Percentiles rank a stretch among this genome's conserved stretches.
phyloP scores from a whole-genome alignment of 352 stramenopile species.

The Globisporangium polare region DNA sequence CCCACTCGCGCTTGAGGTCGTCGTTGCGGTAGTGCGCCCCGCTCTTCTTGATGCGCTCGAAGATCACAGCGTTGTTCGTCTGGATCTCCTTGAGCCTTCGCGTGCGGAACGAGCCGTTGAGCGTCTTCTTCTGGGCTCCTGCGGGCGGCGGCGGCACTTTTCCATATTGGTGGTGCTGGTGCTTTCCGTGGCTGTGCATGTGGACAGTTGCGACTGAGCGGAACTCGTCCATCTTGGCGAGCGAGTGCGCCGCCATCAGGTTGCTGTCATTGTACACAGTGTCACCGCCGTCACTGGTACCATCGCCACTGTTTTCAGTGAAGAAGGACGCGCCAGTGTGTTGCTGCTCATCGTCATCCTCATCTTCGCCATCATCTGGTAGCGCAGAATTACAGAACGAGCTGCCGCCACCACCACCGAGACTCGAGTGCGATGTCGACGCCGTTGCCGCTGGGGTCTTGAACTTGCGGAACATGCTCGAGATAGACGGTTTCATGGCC shows the following conservation, averaged over 20 bases:
- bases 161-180: not conserved
- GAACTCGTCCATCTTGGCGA: conserved; percentile 52
- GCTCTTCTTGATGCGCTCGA: conserved; percentile 60
- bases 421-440: not conserved
- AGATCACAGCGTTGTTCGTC: conserved; percentile 45
- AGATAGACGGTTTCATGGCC: not conserved
- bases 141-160: conserved; percentile 19
- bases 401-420: not conserved
- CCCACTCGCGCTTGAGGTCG: conserved; percentile 51
- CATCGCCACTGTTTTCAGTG: not conserved
- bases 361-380: not conserved
- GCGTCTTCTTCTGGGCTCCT: conserved; percentile 24
- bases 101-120: conserved; percentile 46
- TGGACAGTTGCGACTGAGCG: conserved; percentile 25
- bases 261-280: not conserved
- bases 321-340: not conserved
- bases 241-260: conserved; percentile 5
- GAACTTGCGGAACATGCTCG: conserved; percentile 8
- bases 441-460: not conserved
- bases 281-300: not conserved
- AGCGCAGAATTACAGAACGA: not conserved
- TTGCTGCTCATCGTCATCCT: not conserved
- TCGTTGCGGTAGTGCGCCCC: conserved; percentile 59
- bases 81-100: conserved; percentile 64
- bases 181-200: conserved; percentile 3